Conservation (phyloP, 352 stramenopile genomes). For the Paralagenidium karlingii region DNA sequence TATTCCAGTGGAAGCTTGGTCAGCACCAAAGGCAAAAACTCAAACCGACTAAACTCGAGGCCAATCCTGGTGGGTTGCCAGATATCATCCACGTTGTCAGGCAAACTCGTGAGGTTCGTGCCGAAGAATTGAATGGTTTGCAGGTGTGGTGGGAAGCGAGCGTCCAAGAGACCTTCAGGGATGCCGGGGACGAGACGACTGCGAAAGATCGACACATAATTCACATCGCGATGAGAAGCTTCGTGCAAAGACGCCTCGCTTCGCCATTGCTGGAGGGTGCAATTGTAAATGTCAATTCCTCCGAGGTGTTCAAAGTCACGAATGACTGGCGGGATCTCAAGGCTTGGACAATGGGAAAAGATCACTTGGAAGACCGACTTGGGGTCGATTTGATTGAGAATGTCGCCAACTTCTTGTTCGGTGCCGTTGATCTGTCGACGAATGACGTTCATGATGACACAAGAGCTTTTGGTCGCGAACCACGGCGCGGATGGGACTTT, state of each 20-base stretch:
- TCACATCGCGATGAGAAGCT: conserved; percentile 7
- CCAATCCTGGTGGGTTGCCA: conserved; percentile 7
- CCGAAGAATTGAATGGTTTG: conserved; percentile 9
- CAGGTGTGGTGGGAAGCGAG: conserved; percentile 11
- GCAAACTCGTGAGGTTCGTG: conserved; percentile 7
- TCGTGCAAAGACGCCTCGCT: conserved; percentile 10
- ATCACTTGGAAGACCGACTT: conserved; percentile 12
- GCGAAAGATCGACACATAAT: conserved; percentile 10
- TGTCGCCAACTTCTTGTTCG: conserved; percentile 6
- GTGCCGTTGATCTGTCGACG: conserved; percentile 10
- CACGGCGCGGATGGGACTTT: conserved; percentile 17
- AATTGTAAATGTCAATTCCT: conserved; percentile 24
- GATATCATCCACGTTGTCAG: background rate
- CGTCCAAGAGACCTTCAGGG: conserved; percentile 3
- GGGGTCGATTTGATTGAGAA: conserved; percentile 10
- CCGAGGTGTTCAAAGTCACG: conserved; percentile 15
- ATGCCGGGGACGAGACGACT: conserved; percentile 5
- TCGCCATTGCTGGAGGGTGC: conserved; percentile 13
- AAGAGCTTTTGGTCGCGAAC: conserved; percentile 16
- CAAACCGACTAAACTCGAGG: no score
- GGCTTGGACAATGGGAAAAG: conserved; percentile 15
- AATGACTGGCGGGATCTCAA: conserved; percentile 12
- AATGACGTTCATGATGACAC: conserved; percentile 18
- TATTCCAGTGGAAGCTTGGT: no score
- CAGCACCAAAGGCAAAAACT: no score